Evolutionary conservation across 176 grass and related monocot genomes (phyloP), one percentile per base, ranked within the genome.

Genomic region (Stipa capillata): DNA sequence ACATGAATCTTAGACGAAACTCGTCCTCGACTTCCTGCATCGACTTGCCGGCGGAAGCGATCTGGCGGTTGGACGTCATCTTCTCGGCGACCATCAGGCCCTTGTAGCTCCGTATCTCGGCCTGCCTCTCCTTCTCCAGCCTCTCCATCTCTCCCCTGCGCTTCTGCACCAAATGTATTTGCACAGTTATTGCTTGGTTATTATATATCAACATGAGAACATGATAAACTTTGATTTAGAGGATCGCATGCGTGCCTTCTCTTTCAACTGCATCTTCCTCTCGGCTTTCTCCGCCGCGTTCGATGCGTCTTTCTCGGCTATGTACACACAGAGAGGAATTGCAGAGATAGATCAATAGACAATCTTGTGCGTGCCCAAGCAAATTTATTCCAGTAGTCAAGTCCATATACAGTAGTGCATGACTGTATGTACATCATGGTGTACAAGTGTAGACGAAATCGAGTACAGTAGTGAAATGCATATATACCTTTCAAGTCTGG

Each of bases 1-100:
- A 24, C 3, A 62, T 2, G 47, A 7, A 6, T 79, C 81, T 69
- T 32, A 88, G 43, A 88, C 86, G 72, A n/a, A 99, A 99, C 27
- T 99, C 96, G n/a, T 99, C 96, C 68, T 99, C 96, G 31, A 95
- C 74, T 63, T 95, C 90, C 82, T 95, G 92, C 73, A 91, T 90
- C 33, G 92, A 93, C 74, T 89, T 95, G 81, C 81, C 91, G 55
- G 90, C 78, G 9, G 92, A 95, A 4, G 92, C 96, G 74, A 99
- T 95, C 89, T 99, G 96, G 74, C 87, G 91, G 69, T 95, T 99
- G 55, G 96, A 95, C 20, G 92, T 93, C 96, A 95, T 99, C 84
- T 93, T 99, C 85, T 99, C 92, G 40, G 90, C 82, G 36, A 95
- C 89, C 92, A 99, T 99, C 18, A 99, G 80, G 36, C 90, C 92